A percentile compares a stretch with the other conserved stretches of the same genome.
phyloP scores from a whole-genome alignment of 768 basidiomycete genomes.

The Gyrodon lividus region DNA sequence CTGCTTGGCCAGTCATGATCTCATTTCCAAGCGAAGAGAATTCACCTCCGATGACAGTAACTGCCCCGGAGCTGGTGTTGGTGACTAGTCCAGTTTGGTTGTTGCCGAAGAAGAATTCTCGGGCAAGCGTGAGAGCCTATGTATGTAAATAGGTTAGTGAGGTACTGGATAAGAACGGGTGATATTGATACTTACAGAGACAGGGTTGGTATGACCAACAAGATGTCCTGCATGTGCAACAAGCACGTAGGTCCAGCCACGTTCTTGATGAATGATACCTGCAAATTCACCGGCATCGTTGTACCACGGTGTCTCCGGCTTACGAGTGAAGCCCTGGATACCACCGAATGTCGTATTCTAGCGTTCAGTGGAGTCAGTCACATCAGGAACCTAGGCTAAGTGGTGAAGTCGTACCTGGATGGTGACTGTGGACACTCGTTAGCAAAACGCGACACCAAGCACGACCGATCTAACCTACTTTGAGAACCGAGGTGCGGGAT shows the following conservation, averaged over 20 bases:
- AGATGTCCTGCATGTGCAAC: slow-evolving; percentile 40
- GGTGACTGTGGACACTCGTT: slow-evolving; percentile 39
- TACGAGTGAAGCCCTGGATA: slow-evolving; percentile 68
- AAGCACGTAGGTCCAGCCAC: slow-evolving; percentile 51
- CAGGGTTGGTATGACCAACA: slow-evolving; percentile 36
- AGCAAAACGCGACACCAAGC: neutral
- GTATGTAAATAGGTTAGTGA: neutral
- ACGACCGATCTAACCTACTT: slow-evolving; percentile 36
- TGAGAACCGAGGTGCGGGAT: slow-evolving; percentile 63
- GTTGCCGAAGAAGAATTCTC: slow-evolving; percentile 66
- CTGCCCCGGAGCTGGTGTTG: slow-evolving; percentile 18
- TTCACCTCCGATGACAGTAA: slow-evolving; percentile 50
- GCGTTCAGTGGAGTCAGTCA: neutral
- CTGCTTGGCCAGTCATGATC: slow-evolving; percentile 53
- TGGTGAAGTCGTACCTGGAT: slow-evolving; percentile 45
- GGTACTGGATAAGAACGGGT: neutral
- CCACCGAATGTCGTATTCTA: slow-evolving; percentile 82
- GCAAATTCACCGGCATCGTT: slow-evolving; percentile 58
- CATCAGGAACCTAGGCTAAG: neutral
- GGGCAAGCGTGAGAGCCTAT: slow-evolving; percentile 60
- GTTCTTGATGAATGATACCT: slow-evolving; percentile 74
- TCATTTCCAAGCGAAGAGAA: slow-evolving; percentile 42
- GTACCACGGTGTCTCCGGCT: slow-evolving; percentile 67
- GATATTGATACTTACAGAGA: slow-evolving; percentile 41
- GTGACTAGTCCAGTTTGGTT: slow-evolving; percentile 59